Conservation (phyloP, 2,329 filamentous ascomycete genomes). For the Xylaria sp. region DNA sequence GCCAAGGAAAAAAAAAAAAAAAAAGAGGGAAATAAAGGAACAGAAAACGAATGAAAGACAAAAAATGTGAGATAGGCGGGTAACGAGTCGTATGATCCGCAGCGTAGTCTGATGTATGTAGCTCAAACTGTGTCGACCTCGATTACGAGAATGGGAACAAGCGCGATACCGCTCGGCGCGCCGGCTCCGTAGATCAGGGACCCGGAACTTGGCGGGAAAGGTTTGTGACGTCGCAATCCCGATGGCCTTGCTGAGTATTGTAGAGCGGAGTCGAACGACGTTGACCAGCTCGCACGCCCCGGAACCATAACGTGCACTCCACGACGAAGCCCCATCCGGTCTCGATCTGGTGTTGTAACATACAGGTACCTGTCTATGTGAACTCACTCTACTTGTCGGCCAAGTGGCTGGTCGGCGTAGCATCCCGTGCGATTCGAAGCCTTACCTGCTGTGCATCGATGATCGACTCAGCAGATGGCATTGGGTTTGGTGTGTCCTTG, state of each 20-base stretch:
- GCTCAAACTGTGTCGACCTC: slow-evolving; percentile 21
- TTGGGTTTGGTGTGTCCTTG: background rate
- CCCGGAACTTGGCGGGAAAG: slow-evolving; percentile 35
- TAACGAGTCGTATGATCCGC: slow-evolving; percentile 15
- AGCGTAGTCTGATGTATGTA: slow-evolving; percentile 6
- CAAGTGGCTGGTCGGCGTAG: background rate
- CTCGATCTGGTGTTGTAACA: background rate
- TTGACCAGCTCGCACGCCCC: background rate
- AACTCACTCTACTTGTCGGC: background rate
- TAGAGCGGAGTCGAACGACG: background rate
- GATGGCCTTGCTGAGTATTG: slow-evolving; percentile 20
- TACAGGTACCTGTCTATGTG: too few species aligned
- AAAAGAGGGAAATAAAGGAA: background rate
- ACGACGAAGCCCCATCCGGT: too few species aligned
- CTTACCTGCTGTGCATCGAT: slow-evolving; percentile 9
- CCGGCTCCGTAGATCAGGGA: slow-evolving; percentile 40
- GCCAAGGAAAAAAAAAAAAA: background rate
- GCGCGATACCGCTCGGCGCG: slow-evolving; percentile 11
- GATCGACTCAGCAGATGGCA: slow-evolving; percentile 10
- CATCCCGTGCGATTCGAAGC: background rate
- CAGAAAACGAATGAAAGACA: background rate
- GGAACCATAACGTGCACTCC: background rate
- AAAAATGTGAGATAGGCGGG: background rate
- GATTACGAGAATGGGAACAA: background rate
- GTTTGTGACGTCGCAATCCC: slow-evolving; percentile 31